Evolutionary conservation across 768 basidiomycete species (phyloP).

Genomic region (Boletellus sp.): DNA sequence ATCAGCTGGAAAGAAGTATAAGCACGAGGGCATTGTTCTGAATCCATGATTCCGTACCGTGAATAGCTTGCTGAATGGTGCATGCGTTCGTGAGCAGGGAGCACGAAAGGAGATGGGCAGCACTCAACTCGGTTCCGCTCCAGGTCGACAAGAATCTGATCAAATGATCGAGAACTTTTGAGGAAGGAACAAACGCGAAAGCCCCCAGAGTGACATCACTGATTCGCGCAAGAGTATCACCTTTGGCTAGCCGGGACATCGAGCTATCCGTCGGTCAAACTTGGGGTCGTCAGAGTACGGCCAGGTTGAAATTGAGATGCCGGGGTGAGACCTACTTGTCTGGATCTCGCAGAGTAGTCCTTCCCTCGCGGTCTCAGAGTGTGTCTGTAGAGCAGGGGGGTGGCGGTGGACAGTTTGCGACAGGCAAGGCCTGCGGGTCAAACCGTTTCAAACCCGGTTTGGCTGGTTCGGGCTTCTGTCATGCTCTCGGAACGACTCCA

Average conservation of each 20-base stretch:
- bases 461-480: no score
- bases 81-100: constrained; percentile 8
- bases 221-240: constrained; percentile 46
- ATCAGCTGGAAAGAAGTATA: constrained; percentile 48
- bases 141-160: constrained; percentile 76
- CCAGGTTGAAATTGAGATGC: no score
- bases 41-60: constrained; percentile 40
- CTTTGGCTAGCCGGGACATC: constrained; percentile 54
- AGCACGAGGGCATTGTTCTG: neutral
- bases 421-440: no score
- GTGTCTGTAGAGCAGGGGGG: no score
- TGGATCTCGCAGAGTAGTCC: no score
- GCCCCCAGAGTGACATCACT: constrained; percentile 63
- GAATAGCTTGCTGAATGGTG: constrained; percentile 61
- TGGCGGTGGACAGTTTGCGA: no score
- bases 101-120: constrained; percentile 7
- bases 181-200: constrained; percentile 55
- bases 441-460: no score
- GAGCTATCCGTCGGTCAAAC: neutral
- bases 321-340: no score
- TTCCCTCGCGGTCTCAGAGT: no score
- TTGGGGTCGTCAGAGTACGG: no score
- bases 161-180: constrained; percentile 66
- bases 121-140: constrained; percentile 82
- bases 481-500: no score